Base-by-base conservation (phyloP, 2,329 filamentous ascomycete genomes). In the Phaeosphaeriaceae sp. region DNA sequence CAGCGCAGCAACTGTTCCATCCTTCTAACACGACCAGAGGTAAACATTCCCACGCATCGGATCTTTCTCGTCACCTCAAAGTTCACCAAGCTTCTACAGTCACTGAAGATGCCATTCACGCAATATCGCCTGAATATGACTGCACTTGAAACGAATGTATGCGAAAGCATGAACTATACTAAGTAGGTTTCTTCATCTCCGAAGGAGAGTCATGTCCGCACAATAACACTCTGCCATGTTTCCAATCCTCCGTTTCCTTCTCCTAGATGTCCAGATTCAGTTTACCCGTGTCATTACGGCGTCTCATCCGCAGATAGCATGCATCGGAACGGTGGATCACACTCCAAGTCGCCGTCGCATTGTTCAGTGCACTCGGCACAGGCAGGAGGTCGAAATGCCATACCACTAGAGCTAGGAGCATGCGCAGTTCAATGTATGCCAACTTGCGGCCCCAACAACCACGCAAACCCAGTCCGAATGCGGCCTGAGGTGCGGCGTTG, bases 351-450 rank as follows among this genome's bases (percentile, higher is more conserved):
- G 50, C 41, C n/a, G n/a, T 45, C 13, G 33, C 24, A n/a, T 44
- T 24, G 40, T 21, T 44, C 36, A 52, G 36, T 22, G 21, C 50
- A 7, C 36, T 15, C n/a, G 50, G 22, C 11, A 52, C 50, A 24
- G 22, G 21, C 50, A 47, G 27, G 24, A 65, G 20, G 20, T 62
- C 53, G 47, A 54, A 64, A 15, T 48, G 33, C 41, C 42, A 62
- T 20, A 64, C 45, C 3, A 62, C 13, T 33, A 57, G 17, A 17
- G 56, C 48, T 19, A 62, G n/a, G 5, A 55, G 19, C 24, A 64
- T 7, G 13, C 59, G 48, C 44, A 64, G 27, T 56, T 59, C 59
- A n/a, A 57, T n/a, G 20, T 51, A 55, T 13, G 59, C 59, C 24
- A 64, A 27, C 6, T 42, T 44, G 15, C 57, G 59, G 13, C 61